Base-by-base conservation (phyloP, 2,329 filamentous ascomycete species). In the Fusarium illudens region DNA sequence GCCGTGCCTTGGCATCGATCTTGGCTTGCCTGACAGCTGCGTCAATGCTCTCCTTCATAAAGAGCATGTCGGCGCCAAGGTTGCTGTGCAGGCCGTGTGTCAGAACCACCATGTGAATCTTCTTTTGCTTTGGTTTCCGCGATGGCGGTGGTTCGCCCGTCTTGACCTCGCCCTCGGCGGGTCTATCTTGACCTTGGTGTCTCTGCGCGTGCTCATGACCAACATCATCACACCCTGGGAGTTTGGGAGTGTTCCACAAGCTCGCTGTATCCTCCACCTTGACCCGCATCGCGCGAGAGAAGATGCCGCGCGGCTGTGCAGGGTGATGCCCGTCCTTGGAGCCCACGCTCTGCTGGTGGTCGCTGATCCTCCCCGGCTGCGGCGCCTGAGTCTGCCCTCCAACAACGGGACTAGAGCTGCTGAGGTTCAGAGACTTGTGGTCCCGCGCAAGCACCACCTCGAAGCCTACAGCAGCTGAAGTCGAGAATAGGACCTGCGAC, bases 71-170 rank as follows among this genome's bases (percentile, higher is more conserved):
- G 20, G 94, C 92, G 6, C 96, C 93, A 12, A 97, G 84, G 77
- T 99, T 99, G 79, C 95, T 97, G 78, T 99, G 96, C 67, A 99
- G 79, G 0, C 96, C 96, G 80, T 99, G 96, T 0, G 96, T 98
- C 51, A 99, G 81, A 32, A 99, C 85, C 22, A 99, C 96, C 39
- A 99, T 83, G 76, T 99, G 96, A 3, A 99, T 84, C 68, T 91
- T 95, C 79, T 93, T 93, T 70, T 86, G 86, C 76, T 89, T 91
- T 66, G 80, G 84, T 6, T 62, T 60, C 12, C 42, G 44, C 19
- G 57, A 11, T 42, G 68, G 68, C 54, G 54, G 55, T 22, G 65
- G 62, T 54, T 72, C 71, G 54, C 74, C 78, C 12, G 77, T 79
- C 52, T 80, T 72, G 17, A 75, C 73, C 22, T 74, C 62, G 49